Evolutionary conservation across 2,329 filamentous ascomycete species (phyloP), one percentile per base, ranked within the genome.

Genomic region (Chaetomium globosum): DNA sequence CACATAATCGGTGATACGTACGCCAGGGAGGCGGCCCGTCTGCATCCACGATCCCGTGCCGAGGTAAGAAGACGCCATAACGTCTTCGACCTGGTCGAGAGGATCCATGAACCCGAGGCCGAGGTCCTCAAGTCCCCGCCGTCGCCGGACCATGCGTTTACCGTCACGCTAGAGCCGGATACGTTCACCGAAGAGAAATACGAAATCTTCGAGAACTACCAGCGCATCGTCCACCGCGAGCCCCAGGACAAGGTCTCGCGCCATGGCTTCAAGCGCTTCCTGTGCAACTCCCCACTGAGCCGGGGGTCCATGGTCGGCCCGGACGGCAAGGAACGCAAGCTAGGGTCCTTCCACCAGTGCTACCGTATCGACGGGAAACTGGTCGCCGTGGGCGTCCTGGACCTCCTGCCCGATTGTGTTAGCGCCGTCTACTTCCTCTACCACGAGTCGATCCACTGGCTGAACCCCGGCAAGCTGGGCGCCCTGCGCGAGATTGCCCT

Each of bases 371-470:
- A 95, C 72, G 91, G 90, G 26, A 82, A 86, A 58, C 80, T 95
- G 16, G 86, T 94, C 28, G 91, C 91, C 2, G 83, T 95, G 68
- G 88, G 88, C 0, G 89, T 95, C 1, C 79, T 95, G 5, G 91
- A 95, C 73, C 80, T 95, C 9, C 80, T 95, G 1, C 91, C 91
- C 0, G 81, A 91, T 65, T 88, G 86, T 69, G 89, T 95, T 58
- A 93, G 90, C 71, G 89, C 89, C 4, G 91, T 95, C 12, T 95
- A 95, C 77, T 92, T 95, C 74, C 78, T 95, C 67, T 95, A 95
- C 73, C 85, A 93, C 72, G 87, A 89, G 72, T 90, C 89, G 68
- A 86, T 92, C 61, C 86, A 90, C 70, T 81, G 82, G 64, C 88
- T 85, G 77, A 83, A 83, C 28, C 89, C 91, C 33, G 91, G 91